Evolutionary conservation across 2,329 filamentous ascomycete species (phyloP).

Genomic region (Didymella exigua): DNA sequence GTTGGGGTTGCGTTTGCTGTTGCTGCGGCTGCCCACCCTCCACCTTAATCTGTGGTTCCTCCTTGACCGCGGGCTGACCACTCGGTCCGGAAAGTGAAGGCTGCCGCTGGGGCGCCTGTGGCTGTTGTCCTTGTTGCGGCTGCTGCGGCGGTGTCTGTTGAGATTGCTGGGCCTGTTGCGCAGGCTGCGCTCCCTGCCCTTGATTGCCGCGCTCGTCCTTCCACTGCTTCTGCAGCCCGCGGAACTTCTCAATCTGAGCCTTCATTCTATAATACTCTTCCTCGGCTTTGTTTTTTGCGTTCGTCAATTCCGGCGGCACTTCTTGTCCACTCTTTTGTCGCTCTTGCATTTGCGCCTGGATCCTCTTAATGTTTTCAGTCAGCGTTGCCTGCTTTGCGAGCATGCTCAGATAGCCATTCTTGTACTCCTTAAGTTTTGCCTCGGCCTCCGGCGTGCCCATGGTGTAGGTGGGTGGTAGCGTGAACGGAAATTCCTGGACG

Average conservation of each 20-base stretch:
- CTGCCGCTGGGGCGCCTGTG: conserved; percentile 34
- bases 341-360: conserved; percentile 39
- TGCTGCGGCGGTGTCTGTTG: conserved; percentile 30
- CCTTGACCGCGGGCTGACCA: conserved; percentile 36
- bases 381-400: conserved; percentile 41
- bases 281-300: conserved; percentile 36
- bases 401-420: conserved; percentile 43
- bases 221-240: conserved; percentile 41
- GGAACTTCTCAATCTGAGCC: conserved; percentile 44
- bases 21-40: conserved; percentile 38
- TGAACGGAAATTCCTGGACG: conserved; percentile 44
- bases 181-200: conserved; percentile 33
- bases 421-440: conserved; percentile 44
- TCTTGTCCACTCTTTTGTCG: conserved; percentile 42
- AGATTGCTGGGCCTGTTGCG: conserved; percentile 18
- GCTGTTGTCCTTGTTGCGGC: conserved; percentile 33
- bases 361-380: conserved; percentile 32
- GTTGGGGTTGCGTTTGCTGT: conserved; percentile 11
- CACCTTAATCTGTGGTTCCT: conserved; percentile 46
- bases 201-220: conserved; percentile 44
- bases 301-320: conserved; percentile 37
- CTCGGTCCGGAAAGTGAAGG: conserved; percentile 36
- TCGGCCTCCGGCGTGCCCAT: conserved; percentile 46
- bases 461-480: conserved; percentile 35
- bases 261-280: conserved; percentile 39